Evolutionary conservation across 148 eudicot genomes (phyloP), one percentile per base, ranked within the genome.

Genomic region (Spergularia marina): DNA sequence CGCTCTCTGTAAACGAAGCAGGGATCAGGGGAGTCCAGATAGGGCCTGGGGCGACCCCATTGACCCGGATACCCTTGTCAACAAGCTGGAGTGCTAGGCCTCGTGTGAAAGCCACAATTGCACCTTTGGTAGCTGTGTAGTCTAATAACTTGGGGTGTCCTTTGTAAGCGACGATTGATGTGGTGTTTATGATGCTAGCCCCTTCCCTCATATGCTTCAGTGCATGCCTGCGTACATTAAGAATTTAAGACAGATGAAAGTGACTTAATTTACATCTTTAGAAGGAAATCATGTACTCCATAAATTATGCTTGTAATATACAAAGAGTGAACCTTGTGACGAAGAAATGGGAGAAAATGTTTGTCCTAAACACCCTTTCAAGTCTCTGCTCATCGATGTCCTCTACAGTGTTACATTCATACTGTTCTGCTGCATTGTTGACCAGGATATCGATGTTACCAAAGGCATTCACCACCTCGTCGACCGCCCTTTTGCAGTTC

Each of bases 1-100:
- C 84, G 6, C 87, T 85, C 65, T 86, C 85, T 2, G 53, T 78
- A 55, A 91, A 89, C 0, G 96, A 89, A 2, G 96, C 84, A 0
- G 91, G 92, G n/a, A 89, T 89, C 70, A 93, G 68, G 0, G 96
- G 98, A 10, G 96, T 93, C 92, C 94, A 91, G 6, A 89, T 80
- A 3, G 98, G 98, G 4, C 94, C 96, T 0, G 98, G 98, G 10
- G 98, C 96, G 1, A 91, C 89, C 6, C 86, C 87, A 20, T 93
- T 91, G 18, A 91, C 92, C 12, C 96, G 83, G 30, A 93, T 91
- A 2, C 89, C 88, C 61, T 74, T 86, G 44, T 79, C 71, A 6
- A 83, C 89, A 0, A 93, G 90, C 82, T 93, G 90, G 12, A 89
- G 87, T 1, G 92, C 88, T 12, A 93, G 79, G 1, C 86, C 89